Percentiles rank a stretch among this genome's conserved stretches.
Evolutionary conservation across 1,284 basidiomycete species (phyloP).

Genomic region (Stygiomarasmius scandens): DNA sequence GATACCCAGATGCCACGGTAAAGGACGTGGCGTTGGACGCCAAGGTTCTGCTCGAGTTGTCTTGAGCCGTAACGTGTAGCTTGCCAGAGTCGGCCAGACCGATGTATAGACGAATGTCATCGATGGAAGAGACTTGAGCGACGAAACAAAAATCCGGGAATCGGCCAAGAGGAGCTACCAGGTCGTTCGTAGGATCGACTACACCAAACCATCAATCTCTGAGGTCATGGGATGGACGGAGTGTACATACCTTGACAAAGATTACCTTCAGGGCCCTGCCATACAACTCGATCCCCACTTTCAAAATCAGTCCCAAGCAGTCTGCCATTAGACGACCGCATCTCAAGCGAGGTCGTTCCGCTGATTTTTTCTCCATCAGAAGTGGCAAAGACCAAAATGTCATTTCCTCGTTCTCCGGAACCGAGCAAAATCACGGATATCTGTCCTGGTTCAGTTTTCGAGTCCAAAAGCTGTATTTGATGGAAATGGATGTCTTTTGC

Average conservation of each 20-base stretch:
- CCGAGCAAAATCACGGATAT: constrained; percentile 6
- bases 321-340: constrained; percentile 44
- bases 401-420: constrained; percentile 1
- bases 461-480: constrained; percentile 39
- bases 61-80: constrained; percentile 50
- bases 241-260: constrained; percentile 48
- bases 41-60: constrained; percentile 32
- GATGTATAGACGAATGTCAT: constrained; percentile 47
- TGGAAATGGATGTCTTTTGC: constrained; percentile 33
- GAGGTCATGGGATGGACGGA: not conserved
- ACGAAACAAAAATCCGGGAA: constrained; percentile 67
- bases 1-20: constrained; percentile 75
- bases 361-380: constrained; percentile 9
- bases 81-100: constrained; percentile 72
- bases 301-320: constrained; percentile 35
- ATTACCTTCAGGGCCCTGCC: constrained; percentile 55
- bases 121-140: constrained; percentile 30
- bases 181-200: constrained; percentile 31
- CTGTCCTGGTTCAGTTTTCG: not conserved
- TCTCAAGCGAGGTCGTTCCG: constrained; percentile 9
- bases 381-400: constrained; percentile 4
- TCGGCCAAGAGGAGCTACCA: constrained; percentile 33
- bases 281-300: constrained; percentile 27
- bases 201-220: not conserved
- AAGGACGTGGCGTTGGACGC: constrained; percentile 81